Evolutionary conservation across 163 green algal species (phyloP), one percentile per base, ranked within the genome.

Genomic region (Chlamydomonas reinhardtii): DNA sequence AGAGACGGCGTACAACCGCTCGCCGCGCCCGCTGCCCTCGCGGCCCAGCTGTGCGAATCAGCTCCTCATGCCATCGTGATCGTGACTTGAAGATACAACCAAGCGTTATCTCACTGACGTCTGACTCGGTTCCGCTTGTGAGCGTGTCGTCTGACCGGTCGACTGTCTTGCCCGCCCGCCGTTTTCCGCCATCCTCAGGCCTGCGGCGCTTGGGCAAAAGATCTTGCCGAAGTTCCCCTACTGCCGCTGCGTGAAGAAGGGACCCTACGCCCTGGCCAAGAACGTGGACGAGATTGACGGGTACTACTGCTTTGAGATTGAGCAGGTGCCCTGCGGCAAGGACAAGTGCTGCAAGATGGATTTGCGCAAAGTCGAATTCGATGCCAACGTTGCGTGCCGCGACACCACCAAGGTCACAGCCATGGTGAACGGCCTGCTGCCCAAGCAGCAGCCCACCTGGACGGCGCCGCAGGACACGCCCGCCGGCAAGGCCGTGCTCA

Each of bases 241-340:
- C n/a, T 79, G 73, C 17, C 73, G 73, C 48, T 79, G 73, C 48
- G 31, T 48, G 19, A 9, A n/a, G 12, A 66, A 79, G 17, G 73
- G 73, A 29, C 48, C 48, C 43, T 66, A 52, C n/a, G 73, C 16
- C 14, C 4, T 79, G 2, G 17, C 27, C 4, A 20, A 24, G 9
- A 68, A 79, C n/a, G 73, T 79, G 16, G 73, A 79, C 14, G 29
- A 20, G 9, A 24, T 79, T 12, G 73, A 79, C 31, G 73, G 73
- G 27, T 54, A n/a, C 73, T 79, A 64, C n/a, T 79, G 73, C 48
- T 79, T 79, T 11, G 8, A 68, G 73, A 31, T 79, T n/a, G 59
- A 66, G 17, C 0, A 35, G n/a, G 8, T 14, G 8, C 59, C 34
- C 39, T 64, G 25, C 32, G 68, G 9, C 1, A 48, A 48, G 31